phyloP scores from a whole-genome alignment of 495 filamentous ascomycete species.

The Xylaria flabelliformis region DNA sequence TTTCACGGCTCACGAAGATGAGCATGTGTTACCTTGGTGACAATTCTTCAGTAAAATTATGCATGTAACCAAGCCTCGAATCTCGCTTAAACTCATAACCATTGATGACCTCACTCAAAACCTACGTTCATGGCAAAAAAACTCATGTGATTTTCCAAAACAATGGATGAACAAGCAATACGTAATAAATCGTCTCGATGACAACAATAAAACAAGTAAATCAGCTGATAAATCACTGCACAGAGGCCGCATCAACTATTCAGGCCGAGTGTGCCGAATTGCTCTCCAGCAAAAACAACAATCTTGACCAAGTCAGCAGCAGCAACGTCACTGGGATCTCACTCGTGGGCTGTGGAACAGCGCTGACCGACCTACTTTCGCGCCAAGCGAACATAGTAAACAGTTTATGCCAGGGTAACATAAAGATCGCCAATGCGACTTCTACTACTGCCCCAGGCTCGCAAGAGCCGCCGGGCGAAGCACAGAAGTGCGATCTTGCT shows the following conservation, averaged over 20 bases:
- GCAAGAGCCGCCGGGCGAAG: not conserved
- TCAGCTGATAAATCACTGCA: conserved; percentile 35
- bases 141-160: not conserved
- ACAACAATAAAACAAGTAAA: conserved; percentile 21
- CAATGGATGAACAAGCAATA: not conserved
- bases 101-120: not conserved
- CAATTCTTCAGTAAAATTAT: not conserved
- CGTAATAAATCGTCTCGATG: conserved; percentile 7
- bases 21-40: too few species aligned
- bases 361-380: conserved; percentile 45
- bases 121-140: not conserved
- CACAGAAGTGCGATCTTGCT: conserved; percentile 20
- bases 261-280: conserved; percentile 37
- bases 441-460: not conserved
- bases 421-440: not conserved
- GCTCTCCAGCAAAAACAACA: conserved; percentile 23
- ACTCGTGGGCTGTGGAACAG: conserved; percentile 44
- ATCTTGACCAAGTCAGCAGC: not conserved
- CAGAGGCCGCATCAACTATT: conserved; percentile 33
- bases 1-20: too few species aligned
- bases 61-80: not conserved
- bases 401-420: conserved; percentile 22
- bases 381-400: conserved; percentile 44
- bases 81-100: not conserved
- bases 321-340: conserved; percentile 13